Evolutionary conservation across 169 alveolate genomes (phyloP), one percentile per base, ranked within the genome.

Genomic region (Babesia bigemina): DNA sequence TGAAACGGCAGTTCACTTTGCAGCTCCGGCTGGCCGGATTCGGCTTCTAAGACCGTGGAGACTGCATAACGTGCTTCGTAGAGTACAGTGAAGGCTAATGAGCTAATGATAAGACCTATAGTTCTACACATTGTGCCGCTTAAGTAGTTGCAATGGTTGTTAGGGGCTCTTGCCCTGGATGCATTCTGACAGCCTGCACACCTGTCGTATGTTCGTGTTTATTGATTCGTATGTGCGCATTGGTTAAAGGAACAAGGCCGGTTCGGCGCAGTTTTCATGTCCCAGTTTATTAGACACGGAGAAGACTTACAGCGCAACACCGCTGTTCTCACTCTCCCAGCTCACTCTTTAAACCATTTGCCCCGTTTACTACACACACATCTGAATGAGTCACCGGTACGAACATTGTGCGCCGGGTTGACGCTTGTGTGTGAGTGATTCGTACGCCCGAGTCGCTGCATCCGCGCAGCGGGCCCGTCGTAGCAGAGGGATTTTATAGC

Each of bases 361-460:
- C 22, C 44, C 2, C 2, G 65, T n/a, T 33, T 0, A 57, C 47
- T 19, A 33, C 6, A 33, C 39, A 33, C 39, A 33, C 39, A 33
- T 33, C 6, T 6, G 2, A 33, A 33, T 33, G 2, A 33, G 39
- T 33, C 10, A 33, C 39, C 39, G 39, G 39, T 33, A 33, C 6
- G 6, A 33, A 33, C 2, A 33, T 4, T 33, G 10, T 33, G 39
- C 39, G 39, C 39, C 39, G 39, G 10, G 39, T 33, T 33, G 39
- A 33, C 61, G 8, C 24, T 24, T 9, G 39, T 57, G 65, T 57
- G 47, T 57, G 65, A 57, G 17, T 29, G 69, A 21, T 60, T 10
- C 17, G 26, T 17, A 60, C 28, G 48, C 69, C 50, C 42, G 50
- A 42, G 69, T 36, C 9, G 50, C 22, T 0, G 19, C 28, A 42